Evolutionary conservation across 495 filamentous ascomycete species (phyloP).

Genomic region (Pseudoneurospora amorphoporcata): DNA sequence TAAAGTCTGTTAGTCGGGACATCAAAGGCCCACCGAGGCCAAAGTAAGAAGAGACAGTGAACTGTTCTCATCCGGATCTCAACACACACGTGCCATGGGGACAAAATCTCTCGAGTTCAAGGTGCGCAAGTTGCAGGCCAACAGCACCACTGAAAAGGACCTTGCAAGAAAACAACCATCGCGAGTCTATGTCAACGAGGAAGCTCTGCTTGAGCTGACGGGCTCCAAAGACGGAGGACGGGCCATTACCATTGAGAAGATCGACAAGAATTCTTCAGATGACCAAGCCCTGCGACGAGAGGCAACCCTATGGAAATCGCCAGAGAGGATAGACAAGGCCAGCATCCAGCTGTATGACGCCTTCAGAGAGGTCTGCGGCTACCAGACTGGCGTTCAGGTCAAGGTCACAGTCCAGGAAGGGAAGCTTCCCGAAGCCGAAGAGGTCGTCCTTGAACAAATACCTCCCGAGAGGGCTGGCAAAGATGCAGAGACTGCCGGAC

Average conservation of each 20-base stretch:
- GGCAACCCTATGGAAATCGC: slow-evolving; percentile 55
- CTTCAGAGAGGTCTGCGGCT: slow-evolving; percentile 53
- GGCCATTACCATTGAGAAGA: slow-evolving; percentile 41
- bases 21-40: not conserved
- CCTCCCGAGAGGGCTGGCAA: not conserved
- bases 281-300: slow-evolving; percentile 27
- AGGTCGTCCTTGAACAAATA: slow-evolving; percentile 28
- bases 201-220: slow-evolving; percentile 48
- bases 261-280: slow-evolving; percentile 18
- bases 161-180: slow-evolving; percentile 33
- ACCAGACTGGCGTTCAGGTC: slow-evolving; percentile 54
- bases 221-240: slow-evolving; percentile 47
- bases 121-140: slow-evolving; percentile 35
- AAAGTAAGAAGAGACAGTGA: not conserved
- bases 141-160: slow-evolving; percentile 29
- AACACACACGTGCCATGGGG: not conserved
- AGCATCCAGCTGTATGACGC: slow-evolving; percentile 55
- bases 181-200: slow-evolving; percentile 55
- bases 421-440: slow-evolving; percentile 26
- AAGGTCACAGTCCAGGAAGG: slow-evolving; percentile 33
- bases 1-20: not conserved
- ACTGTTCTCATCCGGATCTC: not conserved
- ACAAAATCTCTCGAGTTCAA: slow-evolving; percentile 34
- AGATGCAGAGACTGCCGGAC: slow-evolving; percentile 2
- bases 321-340: slow-evolving; percentile 52